Evolutionary conservation across 73 alveolate genomes (phyloP), one percentile per base, ranked within the genome.

Genomic region (Tetrahymena thermophila): DNA sequence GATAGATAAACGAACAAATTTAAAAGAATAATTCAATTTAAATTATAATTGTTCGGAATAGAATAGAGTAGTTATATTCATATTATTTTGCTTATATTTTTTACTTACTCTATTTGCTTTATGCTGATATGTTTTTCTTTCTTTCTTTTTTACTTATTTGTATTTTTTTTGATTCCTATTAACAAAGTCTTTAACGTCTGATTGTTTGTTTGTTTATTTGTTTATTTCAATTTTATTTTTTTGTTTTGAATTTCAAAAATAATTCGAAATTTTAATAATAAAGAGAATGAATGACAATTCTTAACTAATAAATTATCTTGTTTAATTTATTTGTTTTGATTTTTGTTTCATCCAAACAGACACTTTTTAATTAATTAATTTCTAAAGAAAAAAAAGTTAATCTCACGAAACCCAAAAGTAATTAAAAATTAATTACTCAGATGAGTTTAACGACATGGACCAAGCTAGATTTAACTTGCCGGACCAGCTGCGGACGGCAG

Each of bases 401-500:
- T 8, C 85, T 58, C 85, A 58, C 85, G 37, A 58, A 58, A 58
- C 85, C 85, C 85, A 58, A 58, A 55, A 58, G 85, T 58, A 58
- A n/a, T n/a, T 58, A 31, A 58, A 17, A n/a, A n/a, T n/a, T n/a
- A n/a, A 58, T 15, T 15, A n/a, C 35, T 58, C 1, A 58, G 85
- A 58, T 58, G 85, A 58, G 85, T 58, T n/a, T 58, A n/a, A 21
- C 34, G 38, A n/a, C 16, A 21, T n/a, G 85, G 85, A 58, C 85
- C 85, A 58, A 21, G 85, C 85, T 58, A 58, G 85, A 58, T 17
- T 23, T 31, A 58, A 31, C 85, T 58, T 58, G 85, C 85, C 85
- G 85, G 35, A 31, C 85, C 85, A 58, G 85, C 85, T n/a, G 85
- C 85, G 85, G 34, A n/a, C 85, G 85, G 85, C 85, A 58, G 85